These are phyloP conservation scores for Athelia psychrophila DNA, from an alignment of 1,284 basidiomycete species.

Conservation along the genomic window DNA sequence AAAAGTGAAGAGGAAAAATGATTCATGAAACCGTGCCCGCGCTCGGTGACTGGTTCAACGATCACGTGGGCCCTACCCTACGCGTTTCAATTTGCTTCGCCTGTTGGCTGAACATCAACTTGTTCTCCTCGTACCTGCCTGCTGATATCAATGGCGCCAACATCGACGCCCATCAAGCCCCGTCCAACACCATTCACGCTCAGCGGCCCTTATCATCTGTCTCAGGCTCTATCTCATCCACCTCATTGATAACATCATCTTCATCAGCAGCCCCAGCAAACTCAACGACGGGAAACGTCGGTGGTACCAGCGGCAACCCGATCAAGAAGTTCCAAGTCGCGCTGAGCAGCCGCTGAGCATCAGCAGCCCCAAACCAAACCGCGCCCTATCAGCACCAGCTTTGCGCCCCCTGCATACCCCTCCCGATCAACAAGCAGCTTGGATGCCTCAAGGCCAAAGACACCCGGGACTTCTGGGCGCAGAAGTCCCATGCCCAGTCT, in stretches of 20 bases:
- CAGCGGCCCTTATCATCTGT: conserved; percentile 44
- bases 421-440: conserved; percentile 50
- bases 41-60: too few relatives aligned
- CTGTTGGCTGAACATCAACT: conserved; percentile 20
- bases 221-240: conserved; percentile 8
- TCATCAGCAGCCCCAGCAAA: too few relatives aligned
- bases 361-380: conserved; percentile 18
- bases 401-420: conserved; percentile 53
- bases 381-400: conserved; percentile 35
- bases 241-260: conserved; percentile 28
- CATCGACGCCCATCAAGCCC: neutral
- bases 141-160: too few relatives aligned
- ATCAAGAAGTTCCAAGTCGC: conserved; percentile 68
- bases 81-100: neutral
- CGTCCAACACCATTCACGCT: conserved; percentile 45
- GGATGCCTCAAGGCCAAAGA: conserved; percentile 40
- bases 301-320: too few relatives aligned
- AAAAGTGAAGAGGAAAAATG: too few relatives aligned
- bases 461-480: conserved; percentile 29
- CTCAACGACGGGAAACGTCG: too few relatives aligned
- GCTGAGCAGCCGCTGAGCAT: conserved; percentile 47
- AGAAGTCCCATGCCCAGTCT: conserved; percentile 44
- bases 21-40: too few relatives aligned
- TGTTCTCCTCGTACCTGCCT: neutral
- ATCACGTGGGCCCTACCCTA: too few relatives aligned